Evolutionary conservation across 495 filamentous ascomycete species (phyloP), one percentile per base, ranked within the genome.

Genomic region (Penicillium diatomitis): DNA sequence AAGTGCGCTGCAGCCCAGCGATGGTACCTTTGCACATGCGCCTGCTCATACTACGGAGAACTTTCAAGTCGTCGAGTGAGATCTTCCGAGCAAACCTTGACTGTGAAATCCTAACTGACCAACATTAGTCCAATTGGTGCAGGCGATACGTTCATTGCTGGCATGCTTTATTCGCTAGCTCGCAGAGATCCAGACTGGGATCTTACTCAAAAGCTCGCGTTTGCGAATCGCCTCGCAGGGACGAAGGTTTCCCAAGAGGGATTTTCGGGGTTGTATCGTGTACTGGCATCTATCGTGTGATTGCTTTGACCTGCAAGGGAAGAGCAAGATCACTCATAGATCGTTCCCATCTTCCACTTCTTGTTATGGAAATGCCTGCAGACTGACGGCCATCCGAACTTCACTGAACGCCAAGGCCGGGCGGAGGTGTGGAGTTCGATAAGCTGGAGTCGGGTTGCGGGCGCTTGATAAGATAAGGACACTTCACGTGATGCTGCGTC

Each of bases 131-230:
- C 83, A 7, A 75, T 86, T 42, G 83, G 84, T 39, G 85, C 85
- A 48, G 85, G 84, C 55, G 84, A 88, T 58, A 87, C 84, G 2
- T 87, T 88, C 54, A 80, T 85, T 51, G 84, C 84, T 6, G 85
- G 83, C 28, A 79, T 87, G 61, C 62, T 87, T 38, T 87, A 81
- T 59, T 75, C 72, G 12, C 56, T 85, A 52, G 64, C 74, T 40
- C 77, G 68, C 53, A 76, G 73, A 55, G 50, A 53, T 28, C 54
- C 71, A 20, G 70, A 74, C 51, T 83, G 79, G 81, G 58, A 68
- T 53, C 56, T 71, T 12, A 52, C 64, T 43, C 62, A 62, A 44
- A 82, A 72, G 63, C 67, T 87, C 42, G 51, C 48, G 10, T 85
- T 86, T 64, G 83, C 82, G 38, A 85, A 81, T 50, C 73, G 74